Evolutionary conservation across 768 basidiomycete genomes (phyloP).

Genomic region (Piloderma croceum): DNA sequence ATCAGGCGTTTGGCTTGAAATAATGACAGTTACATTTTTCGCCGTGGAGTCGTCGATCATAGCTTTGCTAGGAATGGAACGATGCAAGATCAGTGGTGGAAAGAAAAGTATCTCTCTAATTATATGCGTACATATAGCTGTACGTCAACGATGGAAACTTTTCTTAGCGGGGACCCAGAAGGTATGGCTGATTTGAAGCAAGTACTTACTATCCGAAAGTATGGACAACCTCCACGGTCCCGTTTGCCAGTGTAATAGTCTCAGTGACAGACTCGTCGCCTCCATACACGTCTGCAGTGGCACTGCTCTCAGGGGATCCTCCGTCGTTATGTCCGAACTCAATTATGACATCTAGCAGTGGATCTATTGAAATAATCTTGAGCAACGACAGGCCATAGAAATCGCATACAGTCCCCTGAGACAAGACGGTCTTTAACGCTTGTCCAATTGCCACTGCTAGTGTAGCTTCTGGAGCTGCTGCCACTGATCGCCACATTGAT

Average conservation of each 20-base stretch:
- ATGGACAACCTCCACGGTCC: neutral
- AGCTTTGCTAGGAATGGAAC: no score
- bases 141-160: no score
- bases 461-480: constrained; percentile 41
- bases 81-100: no score
- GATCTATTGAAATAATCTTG: constrained; percentile 6
- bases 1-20: no score
- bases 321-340: constrained; percentile 49
- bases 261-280: neutral
- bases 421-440: constrained; percentile 34
- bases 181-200: no score
- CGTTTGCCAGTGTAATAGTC: neutral
- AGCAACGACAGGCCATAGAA: constrained; percentile 4
- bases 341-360: constrained; percentile 29
- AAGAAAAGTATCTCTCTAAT: no score
- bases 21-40: no score
- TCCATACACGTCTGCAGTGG: neutral
- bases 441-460: constrained; percentile 38
- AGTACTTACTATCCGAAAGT: no score
- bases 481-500: constrained; percentile 44
- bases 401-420: constrained; percentile 34
- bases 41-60: no score
- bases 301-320: neutral
- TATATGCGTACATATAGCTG: no score
- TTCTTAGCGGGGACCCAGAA: no score